Evolutionary conservation across 1,284 basidiomycete species (phyloP), one percentile per base, ranked within the genome.

Genomic region (Ganoderma leucocontextum): DNA sequence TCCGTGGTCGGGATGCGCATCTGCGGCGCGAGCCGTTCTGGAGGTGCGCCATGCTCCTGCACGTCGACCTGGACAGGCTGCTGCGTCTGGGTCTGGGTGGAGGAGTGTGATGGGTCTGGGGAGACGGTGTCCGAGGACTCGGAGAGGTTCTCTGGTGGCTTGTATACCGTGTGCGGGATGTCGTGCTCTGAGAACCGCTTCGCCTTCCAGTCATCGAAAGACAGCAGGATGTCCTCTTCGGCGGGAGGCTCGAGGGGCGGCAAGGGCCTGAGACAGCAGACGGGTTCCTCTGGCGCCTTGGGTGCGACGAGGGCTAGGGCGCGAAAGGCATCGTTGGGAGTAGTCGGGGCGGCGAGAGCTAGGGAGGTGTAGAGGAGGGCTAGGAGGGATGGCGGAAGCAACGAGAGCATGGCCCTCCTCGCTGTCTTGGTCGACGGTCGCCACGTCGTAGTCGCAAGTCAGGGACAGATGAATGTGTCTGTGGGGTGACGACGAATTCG

Each of bases 151-250:
- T 64, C 59, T 15, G 73, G 53, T 12, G 68, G 63, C 33, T 72
- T 64, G 60, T 75, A 74, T 35, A 66, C 29, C 33, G 66, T 64
- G 35, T 60, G 66, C 19, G 63, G 65, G 41, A 55, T 70, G 62
- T 82, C 81, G 42, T 73, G 70, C 57, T 78, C 77, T 19, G 83
- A 80, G 47, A 83, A 75, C 65, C 90, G 89, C 67, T 87, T 91
- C 57, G 87, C 86, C 79, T 96, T 96, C 95, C 95, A 97, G 70
- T 97, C 95, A 75, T 96, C 93, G 76, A 97, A 97, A 0, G 92
- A 92, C 29, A 95, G 86, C 38, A 96, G 82, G 2, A 89, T 78
- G 61, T 89, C 88, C 63, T 89, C 88, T 64, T 93, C 90, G 10
- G 77, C 66, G 44, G 82, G 80, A 6, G 84, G 77, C 65, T 87